phyloP scores from a whole-genome alignment of 495 filamentous ascomycete species.

The Aspergillus haitiensis region DNA sequence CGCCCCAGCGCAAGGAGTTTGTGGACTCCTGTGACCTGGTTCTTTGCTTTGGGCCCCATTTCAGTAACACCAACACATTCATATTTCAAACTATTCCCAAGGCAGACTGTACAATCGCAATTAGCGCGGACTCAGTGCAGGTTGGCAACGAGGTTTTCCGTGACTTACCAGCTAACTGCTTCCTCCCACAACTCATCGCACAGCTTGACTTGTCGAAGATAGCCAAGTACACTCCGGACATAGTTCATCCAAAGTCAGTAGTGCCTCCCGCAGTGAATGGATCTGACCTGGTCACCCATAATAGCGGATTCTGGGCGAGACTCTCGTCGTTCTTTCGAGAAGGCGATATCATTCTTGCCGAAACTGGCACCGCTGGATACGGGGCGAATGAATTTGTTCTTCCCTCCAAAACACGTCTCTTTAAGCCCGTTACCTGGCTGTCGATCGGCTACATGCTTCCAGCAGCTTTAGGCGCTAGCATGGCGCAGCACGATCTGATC shows the following conservation, averaged over 20 bases:
- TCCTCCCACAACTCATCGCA: slow-evolving; percentile 18
- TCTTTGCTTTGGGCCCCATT: slow-evolving; percentile 30
- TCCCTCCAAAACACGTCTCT: slow-evolving; percentile 27
- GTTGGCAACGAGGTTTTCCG: slow-evolving; percentile 16
- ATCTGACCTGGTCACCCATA: slow-evolving; percentile 22
- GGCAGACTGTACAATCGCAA: slow-evolving; percentile 15
- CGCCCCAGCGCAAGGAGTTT: slow-evolving; percentile 13
- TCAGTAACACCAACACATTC: slow-evolving; percentile 33
- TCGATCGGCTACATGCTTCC: slow-evolving; percentile 48
- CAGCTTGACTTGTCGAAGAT: slow-evolving; percentile 18
- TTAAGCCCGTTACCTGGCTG: slow-evolving; percentile 37
- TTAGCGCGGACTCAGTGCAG: slow-evolving; percentile 17
- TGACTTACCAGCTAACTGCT: slow-evolving; percentile 18
- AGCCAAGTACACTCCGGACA: slow-evolving; percentile 6
- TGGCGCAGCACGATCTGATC: slow-evolving; percentile 38
- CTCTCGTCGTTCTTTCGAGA: slow-evolving; percentile 24
- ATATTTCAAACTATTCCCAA: slow-evolving; percentile 24
- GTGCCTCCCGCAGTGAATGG: background rate
- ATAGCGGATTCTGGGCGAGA: slow-evolving; percentile 25
- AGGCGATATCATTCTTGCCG: slow-evolving; percentile 37
- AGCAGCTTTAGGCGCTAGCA: slow-evolving; percentile 40
- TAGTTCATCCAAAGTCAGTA: slow-evolving; percentile 6
- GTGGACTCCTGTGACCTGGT: slow-evolving; percentile 33
- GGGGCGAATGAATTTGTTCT: slow-evolving; percentile 29
- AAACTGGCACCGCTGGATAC: slow-evolving; percentile 36